phyloP scores from a whole-genome alignment of 1,284 basidiomycete species.

The Chalciporus piperatoides region DNA sequence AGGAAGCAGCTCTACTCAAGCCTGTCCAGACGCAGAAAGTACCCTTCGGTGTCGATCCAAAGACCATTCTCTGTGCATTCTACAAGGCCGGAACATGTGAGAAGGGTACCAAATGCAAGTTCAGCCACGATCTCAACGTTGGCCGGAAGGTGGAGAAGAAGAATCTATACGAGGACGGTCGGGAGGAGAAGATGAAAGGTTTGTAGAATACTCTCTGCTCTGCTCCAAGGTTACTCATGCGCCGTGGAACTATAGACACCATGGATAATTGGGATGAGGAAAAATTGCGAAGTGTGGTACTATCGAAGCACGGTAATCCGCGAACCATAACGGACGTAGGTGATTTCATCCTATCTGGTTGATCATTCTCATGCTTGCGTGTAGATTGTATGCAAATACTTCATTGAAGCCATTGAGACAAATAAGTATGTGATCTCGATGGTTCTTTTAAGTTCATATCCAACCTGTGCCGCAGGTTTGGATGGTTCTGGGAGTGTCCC shows the following conservation, averaged over 20 bases:
- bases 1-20: slow-evolving; percentile 79
- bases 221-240: slow-evolving; percentile 4
- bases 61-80: slow-evolving; percentile 85
- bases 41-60: slow-evolving; percentile 94
- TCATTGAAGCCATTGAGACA: slow-evolving; percentile 94
- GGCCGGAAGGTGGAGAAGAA: slow-evolving; percentile 94
- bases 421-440: slow-evolving; percentile 61
- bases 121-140: slow-evolving; percentile 89
- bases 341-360: slow-evolving; percentile 6
- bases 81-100: slow-evolving; percentile 88
- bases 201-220: slow-evolving; percentile 25
- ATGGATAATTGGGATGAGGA: slow-evolving; percentile 99
- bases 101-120: slow-evolving; percentile 93
- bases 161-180: slow-evolving; percentile 89
- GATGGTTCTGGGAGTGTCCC: slow-evolving; percentile 94
- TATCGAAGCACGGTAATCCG: slow-evolving; percentile 89
- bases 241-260: slow-evolving; percentile 57
- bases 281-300: slow-evolving; percentile 83
- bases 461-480: slow-evolving; percentile 50
- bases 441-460: background rate
- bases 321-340: slow-evolving; percentile 88
- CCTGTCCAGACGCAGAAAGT: slow-evolving; percentile 84
- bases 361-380: slow-evolving; percentile 5
- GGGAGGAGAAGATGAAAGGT: slow-evolving; percentile 81
- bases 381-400: slow-evolving; percentile 96